Evolutionary conservation across 179 eudicot genomes (phyloP).

Genomic region (Corrigiola litoralis): DNA sequence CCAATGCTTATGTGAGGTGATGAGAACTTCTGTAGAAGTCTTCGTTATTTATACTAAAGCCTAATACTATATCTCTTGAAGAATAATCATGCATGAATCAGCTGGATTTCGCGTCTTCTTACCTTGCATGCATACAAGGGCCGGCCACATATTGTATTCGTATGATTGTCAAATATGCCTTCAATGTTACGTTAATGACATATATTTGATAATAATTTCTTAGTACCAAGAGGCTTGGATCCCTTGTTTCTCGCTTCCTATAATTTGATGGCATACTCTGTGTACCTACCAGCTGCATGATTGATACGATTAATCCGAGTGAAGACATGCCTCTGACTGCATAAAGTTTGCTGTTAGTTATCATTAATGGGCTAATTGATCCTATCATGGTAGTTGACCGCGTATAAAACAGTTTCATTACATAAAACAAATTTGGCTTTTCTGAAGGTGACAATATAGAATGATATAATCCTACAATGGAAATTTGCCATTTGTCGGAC

Average conservation of each 20-base stretch:
- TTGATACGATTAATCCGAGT: neutral
- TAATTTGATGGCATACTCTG: slow-evolving; percentile 6
- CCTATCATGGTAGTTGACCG: neutral
- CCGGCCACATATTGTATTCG: neutral
- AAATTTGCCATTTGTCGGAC: slow-evolving; percentile 1
- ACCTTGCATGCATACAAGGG: neutral
- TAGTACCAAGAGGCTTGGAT: neutral
- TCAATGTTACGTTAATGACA: slow-evolving; percentile 1
- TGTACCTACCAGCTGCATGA: no score
- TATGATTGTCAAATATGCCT: slow-evolving; percentile 3
- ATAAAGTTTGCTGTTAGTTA: neutral
- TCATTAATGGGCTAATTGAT: slow-evolving; percentile 1
- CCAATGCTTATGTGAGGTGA: neutral
- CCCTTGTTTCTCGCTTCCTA: neutral
- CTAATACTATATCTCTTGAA: no score
- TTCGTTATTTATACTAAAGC: slow-evolving; percentile 1
- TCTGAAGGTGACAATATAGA: neutral
- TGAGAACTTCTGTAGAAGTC: neutral
- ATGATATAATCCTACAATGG: neutral
- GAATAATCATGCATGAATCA: slow-evolving; percentile 1
- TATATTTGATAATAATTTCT: neutral
- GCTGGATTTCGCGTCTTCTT: slow-evolving; percentile 4
- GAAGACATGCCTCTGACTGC: slow-evolving; percentile 6
- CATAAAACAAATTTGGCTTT: neutral
- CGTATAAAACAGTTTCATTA: neutral